A percentile compares a stretch with the other conserved stretches of the same genome.
Conservation (phyloP, 164 flowering plant species). For the Buxus sempervirens region DNA sequence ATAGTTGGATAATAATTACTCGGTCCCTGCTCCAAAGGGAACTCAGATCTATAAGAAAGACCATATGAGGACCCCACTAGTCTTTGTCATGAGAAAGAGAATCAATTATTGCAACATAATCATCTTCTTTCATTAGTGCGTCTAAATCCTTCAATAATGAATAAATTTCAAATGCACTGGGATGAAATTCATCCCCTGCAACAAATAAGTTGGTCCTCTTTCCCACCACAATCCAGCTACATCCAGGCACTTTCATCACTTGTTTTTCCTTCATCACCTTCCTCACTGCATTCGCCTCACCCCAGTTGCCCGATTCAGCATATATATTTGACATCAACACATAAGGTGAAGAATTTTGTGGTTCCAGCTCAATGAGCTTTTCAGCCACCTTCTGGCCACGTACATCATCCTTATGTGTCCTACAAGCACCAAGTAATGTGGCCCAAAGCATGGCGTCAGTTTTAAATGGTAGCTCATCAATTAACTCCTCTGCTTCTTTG, state of each 20-base stretch:
- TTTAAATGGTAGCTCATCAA: constrained; percentile 37
- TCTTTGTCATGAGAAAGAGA: constrained; percentile 18
- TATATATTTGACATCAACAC: constrained; percentile 71
- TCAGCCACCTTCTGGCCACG: constrained; percentile 63
- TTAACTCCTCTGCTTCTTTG: constrained; percentile 71
- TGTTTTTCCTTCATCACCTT: constrained; percentile 64
- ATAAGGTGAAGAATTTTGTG: constrained; percentile 70
- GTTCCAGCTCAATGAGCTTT: constrained; percentile 70
- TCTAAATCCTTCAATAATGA: constrained; percentile 42
- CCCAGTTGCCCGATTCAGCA: constrained; percentile 79
- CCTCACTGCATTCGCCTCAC: constrained; percentile 55
- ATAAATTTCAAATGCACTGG: constrained; percentile 40
- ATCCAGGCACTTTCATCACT: constrained; percentile 68
- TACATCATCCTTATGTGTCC: constrained; percentile 64
- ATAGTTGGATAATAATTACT: background rate
- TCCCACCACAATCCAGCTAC: constrained; percentile 72
- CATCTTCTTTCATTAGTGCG: constrained; percentile 41
- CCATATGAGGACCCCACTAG: constrained; percentile 1
- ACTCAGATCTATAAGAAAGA: background rate
- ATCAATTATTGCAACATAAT: constrained; percentile 20
- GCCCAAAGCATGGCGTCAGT: constrained; percentile 79
- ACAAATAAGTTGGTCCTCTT: constrained; percentile 52
- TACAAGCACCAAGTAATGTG: constrained; percentile 71
- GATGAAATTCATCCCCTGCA: constrained; percentile 69
- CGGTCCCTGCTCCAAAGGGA: background rate